phyloP scores from a whole-genome alignment of 805 yeast genomes.

The Teunomyces gatunensis region DNA sequence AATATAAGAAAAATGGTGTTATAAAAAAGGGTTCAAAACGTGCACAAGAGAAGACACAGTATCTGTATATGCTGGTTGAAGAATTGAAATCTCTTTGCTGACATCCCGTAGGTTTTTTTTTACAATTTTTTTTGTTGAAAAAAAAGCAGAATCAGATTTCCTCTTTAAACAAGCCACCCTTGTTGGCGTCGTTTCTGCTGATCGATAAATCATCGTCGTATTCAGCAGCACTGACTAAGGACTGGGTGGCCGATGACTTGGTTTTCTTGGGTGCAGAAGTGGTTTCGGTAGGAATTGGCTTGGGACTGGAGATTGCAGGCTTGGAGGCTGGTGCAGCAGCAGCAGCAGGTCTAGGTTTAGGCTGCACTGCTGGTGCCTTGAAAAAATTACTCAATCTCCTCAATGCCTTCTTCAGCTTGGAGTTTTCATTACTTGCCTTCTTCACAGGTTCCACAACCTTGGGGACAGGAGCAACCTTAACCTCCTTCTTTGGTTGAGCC shows the following conservation, averaged over 20 bases:
- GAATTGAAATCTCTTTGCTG: slow-evolving; percentile 1
- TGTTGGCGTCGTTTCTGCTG: slow-evolving; percentile 20
- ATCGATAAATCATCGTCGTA: slow-evolving; percentile 32
- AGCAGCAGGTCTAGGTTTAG: not conserved
- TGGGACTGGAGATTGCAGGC: not conserved
- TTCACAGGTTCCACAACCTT: slow-evolving; percentile 6
- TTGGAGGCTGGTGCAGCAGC: slow-evolving; percentile 2
- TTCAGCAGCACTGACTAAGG: slow-evolving; percentile 7
- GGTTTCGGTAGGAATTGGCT: not conserved
- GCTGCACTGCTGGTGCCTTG: slow-evolving; percentile 8
- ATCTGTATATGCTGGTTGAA: not conserved
- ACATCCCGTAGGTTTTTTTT: slow-evolving; percentile 1
- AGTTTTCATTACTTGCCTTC: slow-evolving; percentile 6
- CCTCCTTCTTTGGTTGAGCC: slow-evolving; percentile 7
- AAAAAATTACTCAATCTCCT: slow-evolving; percentile 21
- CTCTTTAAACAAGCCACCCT: slow-evolving; percentile 42
- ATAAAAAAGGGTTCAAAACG: not conserved
- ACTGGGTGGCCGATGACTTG: slow-evolving; percentile 4
- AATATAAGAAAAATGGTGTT: not conserved
- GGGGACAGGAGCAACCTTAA: slow-evolving; percentile 6
- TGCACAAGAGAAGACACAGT: not conserved
- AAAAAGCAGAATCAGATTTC: slow-evolving; percentile 25
- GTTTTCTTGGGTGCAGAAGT: not conserved
- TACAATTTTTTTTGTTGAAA: not conserved
- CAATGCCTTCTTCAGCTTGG: slow-evolving; percentile 11